Evolutionary conservation across 2,329 filamentous ascomycete genomes (phyloP).

Genomic region (Penicillium sclerotiorum): DNA sequence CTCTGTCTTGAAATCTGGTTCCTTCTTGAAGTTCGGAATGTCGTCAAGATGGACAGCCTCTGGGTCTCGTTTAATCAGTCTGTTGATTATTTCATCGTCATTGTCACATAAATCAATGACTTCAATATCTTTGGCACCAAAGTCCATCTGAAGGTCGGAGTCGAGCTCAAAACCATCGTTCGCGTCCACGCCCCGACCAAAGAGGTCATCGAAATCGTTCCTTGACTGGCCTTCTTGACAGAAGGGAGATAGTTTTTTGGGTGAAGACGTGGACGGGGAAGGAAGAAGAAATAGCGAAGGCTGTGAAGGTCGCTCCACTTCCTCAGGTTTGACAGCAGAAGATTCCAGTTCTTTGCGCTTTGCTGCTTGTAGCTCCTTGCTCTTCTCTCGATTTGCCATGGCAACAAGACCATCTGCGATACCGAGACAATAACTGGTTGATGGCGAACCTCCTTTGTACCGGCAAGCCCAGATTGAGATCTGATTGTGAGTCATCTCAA

Average conservation of each 20-base stretch:
- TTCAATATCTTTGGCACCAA: background rate
- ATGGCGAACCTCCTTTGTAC: constrained; percentile 19
- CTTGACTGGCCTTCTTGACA: background rate
- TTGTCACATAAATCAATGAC: background rate
- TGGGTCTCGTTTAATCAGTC: background rate
- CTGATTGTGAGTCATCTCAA: constrained; percentile 24
- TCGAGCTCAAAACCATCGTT: background rate
- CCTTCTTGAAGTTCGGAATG: background rate
- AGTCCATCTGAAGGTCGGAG: background rate
- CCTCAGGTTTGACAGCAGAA: background rate
- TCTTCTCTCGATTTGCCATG: constrained; percentile 21
- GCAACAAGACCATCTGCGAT: constrained; percentile 21
- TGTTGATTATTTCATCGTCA: background rate
- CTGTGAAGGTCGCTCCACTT: background rate
- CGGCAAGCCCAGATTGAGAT: constrained; percentile 23
- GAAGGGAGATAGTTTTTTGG: background rate
- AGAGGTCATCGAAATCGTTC: background rate
- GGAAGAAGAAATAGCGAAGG: background rate
- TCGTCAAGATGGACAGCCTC: background rate
- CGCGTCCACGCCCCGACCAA: background rate
- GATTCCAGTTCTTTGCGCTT: constrained; percentile 15
- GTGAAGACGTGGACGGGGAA: background rate
- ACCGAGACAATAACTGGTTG: constrained; percentile 26
- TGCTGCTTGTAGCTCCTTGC: constrained; percentile 13
- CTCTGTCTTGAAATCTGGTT: background rate